Evolutionary conservation across 345 rosid species (phyloP), one percentile per base, ranked within the genome.

Genomic region (Microcos paniculata): DNA sequence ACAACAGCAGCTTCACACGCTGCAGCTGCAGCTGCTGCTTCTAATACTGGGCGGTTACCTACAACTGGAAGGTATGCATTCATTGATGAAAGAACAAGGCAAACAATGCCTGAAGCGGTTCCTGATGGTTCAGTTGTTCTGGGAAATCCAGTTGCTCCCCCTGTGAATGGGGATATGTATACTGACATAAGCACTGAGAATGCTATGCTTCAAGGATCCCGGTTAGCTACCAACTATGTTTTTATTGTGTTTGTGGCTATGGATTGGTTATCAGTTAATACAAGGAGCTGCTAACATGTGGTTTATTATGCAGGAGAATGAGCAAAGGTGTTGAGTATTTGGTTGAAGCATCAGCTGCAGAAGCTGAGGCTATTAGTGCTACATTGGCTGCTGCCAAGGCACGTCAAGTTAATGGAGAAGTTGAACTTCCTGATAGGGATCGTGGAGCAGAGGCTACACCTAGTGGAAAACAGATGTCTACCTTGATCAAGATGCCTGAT

Each of bases 341-440:
- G 75, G 99, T 96, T 79, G 93, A 96, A 83, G 97, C 98, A 77
- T 90, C 99, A 33, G 99, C 99, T 40, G 99, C 92, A 15, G 99
- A 96, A 89, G 99, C 99, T 53, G 98, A 94, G 84, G 99, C 99
- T 74, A 96, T 96, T 72, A 88, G 87, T 87, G 98, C 98, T 68
- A 89, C 99, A n/a, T 81, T 93, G 79, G 97, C 97, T 79, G 99
- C 99, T 79, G 98, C 93, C 1, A 96, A 96, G 88, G 99, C 99
- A 57, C 91, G 98, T 8, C 97, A 92, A 80, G 88, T 82, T 79
- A 96, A 96, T 75, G 97, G 98, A 53, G 94, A 88, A 84, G 91
- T 92, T 80, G 99, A 94, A 72, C 85, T 86, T 24, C 97, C 97
- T 12, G 95, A 92, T 72, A 86, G 96, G 80, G 97, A 96, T 81